A percentile compares a stretch with the other conserved stretches of the same genome.
Evolutionary conservation across 441 rosid species (phyloP).

Genomic region (Gossypium schwendimanii): DNA sequence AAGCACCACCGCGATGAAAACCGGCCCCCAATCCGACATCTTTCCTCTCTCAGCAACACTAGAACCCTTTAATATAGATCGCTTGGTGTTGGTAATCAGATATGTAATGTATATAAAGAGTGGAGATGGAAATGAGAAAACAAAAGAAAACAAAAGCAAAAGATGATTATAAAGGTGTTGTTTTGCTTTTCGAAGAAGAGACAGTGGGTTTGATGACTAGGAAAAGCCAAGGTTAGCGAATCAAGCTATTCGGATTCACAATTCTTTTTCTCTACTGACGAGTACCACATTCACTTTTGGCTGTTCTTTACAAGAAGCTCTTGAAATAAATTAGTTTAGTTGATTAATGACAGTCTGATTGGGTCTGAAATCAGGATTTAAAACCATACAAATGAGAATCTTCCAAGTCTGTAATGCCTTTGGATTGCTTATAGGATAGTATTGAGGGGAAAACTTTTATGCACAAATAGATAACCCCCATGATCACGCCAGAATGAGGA

Average conservation of each 20-base stretch:
- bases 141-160: not conserved
- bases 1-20: constrained; percentile 60
- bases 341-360: not conserved
- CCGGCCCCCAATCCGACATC: constrained; percentile 78
- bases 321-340: not conserved
- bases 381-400: not conserved
- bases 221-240: constrained; percentile 29
- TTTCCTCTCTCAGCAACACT: not conserved
- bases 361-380: not conserved
- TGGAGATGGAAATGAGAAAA: not conserved
- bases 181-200: constrained; percentile 27
- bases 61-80: not conserved
- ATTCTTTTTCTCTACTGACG: not conserved
- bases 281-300: not conserved
- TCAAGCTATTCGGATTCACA: constrained; percentile 33
- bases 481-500: not conserved
- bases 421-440: not conserved
- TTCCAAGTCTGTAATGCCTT: not conserved
- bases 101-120: not conserved
- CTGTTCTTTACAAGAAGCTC: not conserved
- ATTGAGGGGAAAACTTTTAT: not conserved
- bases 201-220: constrained; percentile 23
- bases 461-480: not conserved
- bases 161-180: constrained; percentile 2
- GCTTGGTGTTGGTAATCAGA: not conserved